These are phyloP conservation scores for Cucurbita argyrosperma DNA, from an alignment of 306 rosid species.

Conservation along the genomic window DNA sequence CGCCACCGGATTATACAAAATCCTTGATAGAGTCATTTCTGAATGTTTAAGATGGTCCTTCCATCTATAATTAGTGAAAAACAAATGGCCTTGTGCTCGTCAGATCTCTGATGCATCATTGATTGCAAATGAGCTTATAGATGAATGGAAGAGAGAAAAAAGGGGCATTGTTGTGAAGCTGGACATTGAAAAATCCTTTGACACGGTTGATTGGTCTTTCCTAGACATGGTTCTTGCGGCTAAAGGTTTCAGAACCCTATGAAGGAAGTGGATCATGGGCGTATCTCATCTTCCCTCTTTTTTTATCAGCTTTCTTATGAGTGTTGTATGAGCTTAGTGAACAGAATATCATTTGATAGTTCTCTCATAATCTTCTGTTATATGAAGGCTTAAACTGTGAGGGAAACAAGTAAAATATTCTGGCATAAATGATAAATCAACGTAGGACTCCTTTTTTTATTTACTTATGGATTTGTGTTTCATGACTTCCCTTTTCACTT, in stretches of 20 bases:
- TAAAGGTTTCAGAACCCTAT: not conserved
- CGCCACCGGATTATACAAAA: no score
- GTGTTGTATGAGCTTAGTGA: not conserved
- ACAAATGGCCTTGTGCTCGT: not conserved
- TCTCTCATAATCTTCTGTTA: not conserved
- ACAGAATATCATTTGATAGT: not conserved
- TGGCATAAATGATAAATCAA: not conserved
- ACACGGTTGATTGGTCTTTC: not conserved
- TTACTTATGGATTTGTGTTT: slow-evolving; percentile 12
- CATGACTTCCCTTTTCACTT: slow-evolving; percentile 2
- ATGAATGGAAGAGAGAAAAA: not conserved
- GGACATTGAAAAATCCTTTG: no score
- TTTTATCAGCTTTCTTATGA: not conserved
- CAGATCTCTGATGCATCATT: not conserved
- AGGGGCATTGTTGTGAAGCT: not conserved
- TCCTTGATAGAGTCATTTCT: no score
- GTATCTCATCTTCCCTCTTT: not conserved
- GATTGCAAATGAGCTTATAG: not conserved
- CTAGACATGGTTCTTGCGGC: not conserved
- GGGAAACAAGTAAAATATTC: not conserved
- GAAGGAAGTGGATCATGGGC: not conserved
- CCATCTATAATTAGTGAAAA: no score
- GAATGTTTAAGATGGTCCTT: no score
- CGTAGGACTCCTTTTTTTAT: not conserved
- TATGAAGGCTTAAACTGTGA: not conserved